Evolutionary conservation across 306 rosid species (phyloP).

Genomic region (Amphicarpaea edgeworthii): DNA sequence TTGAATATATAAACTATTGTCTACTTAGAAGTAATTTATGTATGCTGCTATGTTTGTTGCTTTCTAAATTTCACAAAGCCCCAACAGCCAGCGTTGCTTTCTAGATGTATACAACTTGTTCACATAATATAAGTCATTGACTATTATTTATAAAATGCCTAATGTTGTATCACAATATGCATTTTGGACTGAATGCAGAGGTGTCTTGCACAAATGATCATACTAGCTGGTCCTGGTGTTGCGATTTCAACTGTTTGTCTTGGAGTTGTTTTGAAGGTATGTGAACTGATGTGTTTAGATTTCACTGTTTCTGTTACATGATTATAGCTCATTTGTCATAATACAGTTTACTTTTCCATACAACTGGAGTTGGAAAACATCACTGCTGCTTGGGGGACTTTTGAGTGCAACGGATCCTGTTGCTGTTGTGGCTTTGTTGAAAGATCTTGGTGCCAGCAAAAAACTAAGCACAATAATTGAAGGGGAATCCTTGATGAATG

Average conservation of each 20-base stretch:
- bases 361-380: constrained; percentile 92
- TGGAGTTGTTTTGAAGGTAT: constrained; percentile 93
- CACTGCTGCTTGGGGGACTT: constrained; percentile 96
- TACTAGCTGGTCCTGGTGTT: constrained; percentile 96
- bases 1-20: constrained; percentile 4
- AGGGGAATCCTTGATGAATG: constrained; percentile 99
- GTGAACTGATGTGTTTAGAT: constrained; percentile 30
- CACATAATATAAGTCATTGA: constrained; percentile 17
- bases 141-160: constrained; percentile 3
- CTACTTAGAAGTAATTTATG: constrained; percentile 20
- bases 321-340: constrained; percentile 34
- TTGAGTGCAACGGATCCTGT: constrained; percentile 98
- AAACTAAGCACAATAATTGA: constrained; percentile 92
- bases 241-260: constrained; percentile 76
- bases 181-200: constrained; percentile 64
- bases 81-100: too few species aligned
- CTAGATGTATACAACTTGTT: too few species aligned
- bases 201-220: constrained; percentile 83
- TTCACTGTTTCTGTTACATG: constrained; percentile 1
- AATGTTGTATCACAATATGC: constrained; percentile 17
- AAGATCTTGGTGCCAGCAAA: constrained; percentile 97
- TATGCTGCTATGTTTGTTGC: background rate
- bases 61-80: constrained; percentile 1
- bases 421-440: constrained; percentile 94
- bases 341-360: constrained; percentile 90